phyloP scores from a whole-genome alignment of 2,329 filamentous ascomycete species.

The Ceratocystis albifundus region DNA sequence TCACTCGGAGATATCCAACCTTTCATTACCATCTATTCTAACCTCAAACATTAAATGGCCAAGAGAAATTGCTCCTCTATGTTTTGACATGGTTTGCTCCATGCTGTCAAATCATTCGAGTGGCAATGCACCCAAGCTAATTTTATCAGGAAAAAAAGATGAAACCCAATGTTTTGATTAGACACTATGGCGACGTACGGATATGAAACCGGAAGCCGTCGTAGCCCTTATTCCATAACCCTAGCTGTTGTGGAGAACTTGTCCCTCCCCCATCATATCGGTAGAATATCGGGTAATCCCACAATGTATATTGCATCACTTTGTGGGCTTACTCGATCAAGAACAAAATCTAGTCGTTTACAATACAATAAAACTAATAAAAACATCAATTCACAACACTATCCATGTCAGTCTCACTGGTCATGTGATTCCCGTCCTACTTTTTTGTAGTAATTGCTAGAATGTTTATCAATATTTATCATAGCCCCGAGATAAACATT shows the following conservation, averaged over 20 bases:
- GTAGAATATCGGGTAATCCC: too few relatives aligned
- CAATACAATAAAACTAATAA: too few relatives aligned
- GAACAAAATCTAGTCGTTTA: too few relatives aligned
- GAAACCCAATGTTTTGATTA: background rate
- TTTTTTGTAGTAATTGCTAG: too few relatives aligned
- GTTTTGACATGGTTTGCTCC: background rate
- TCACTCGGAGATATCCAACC: constrained; percentile 13
- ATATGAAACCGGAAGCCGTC: background rate
- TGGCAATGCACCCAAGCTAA: background rate
- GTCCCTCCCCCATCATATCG: too few relatives aligned
- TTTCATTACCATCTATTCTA: constrained; percentile 8
- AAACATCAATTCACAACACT: too few relatives aligned
- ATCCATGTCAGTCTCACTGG: too few relatives aligned
- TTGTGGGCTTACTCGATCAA: too few relatives aligned
- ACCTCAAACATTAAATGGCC: constrained; percentile 7
- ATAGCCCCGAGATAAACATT: background rate
- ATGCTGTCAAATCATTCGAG: background rate
- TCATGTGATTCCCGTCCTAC: too few relatives aligned
- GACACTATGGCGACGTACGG: background rate
- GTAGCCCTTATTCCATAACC: background rate
- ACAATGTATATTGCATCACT: too few relatives aligned
- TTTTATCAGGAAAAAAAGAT: background rate
- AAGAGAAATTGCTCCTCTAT: background rate
- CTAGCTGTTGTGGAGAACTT: too few relatives aligned
- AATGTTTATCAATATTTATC: background rate